These are phyloP conservation scores for Ceratocystis colombiana DNA, from an alignment of 2,329 filamentous ascomycete species.

Conservation along the genomic window DNA sequence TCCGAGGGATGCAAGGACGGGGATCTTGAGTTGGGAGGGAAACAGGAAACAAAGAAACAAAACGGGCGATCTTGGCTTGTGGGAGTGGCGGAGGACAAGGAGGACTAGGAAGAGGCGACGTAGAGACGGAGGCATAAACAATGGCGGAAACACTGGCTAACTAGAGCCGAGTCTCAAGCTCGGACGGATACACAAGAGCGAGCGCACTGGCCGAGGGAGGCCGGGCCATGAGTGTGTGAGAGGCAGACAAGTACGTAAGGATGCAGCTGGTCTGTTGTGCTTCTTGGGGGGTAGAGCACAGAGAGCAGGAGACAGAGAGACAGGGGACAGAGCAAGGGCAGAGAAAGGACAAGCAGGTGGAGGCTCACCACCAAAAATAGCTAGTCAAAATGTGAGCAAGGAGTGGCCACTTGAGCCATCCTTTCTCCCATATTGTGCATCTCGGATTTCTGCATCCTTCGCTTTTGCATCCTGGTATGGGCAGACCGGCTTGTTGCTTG, in stretches of 20 bases:
- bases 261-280: not conserved
- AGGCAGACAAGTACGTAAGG: not conserved
- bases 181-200: constrained; percentile 8
- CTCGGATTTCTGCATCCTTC: not conserved
- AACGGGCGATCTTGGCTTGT: not conserved
- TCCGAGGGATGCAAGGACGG: not conserved
- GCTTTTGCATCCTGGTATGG: not conserved
- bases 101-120: no score
- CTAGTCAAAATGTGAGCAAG: not conserved
- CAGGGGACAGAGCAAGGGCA: not conserved
- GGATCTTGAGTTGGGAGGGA: not conserved
- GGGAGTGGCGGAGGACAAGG: not conserved
- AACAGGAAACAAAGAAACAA: not conserved
- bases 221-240: no score
- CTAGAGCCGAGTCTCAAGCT: not conserved
- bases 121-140: not conserved
- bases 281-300: not conserved
- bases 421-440: not conserved
- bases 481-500: no score
- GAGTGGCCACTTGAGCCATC: not conserved
- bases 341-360: rapidly evolving
- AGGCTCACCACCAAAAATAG: not conserved
- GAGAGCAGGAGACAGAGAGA: not conserved
- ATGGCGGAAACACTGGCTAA: not conserved
- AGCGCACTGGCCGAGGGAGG: not conserved